Evolutionary conservation across 2,329 filamentous ascomycete species (phyloP), one percentile per base, ranked within the genome.

Genomic region (Aschersonia sp.): DNA sequence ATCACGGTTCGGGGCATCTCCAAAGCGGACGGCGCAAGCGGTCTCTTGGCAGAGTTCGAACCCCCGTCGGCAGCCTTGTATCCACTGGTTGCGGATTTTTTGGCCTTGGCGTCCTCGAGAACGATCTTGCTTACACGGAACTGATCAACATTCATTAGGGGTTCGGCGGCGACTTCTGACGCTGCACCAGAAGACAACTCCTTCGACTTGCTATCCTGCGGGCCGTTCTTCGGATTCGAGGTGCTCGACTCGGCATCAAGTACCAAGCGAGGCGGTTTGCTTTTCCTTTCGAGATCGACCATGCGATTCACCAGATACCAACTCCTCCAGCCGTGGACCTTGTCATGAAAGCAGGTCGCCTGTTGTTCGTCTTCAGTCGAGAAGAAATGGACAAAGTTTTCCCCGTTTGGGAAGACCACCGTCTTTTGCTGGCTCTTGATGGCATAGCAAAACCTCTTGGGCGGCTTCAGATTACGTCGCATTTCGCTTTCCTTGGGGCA

Each of bases 381-480:
- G 66, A 97, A 94, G 65, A 90, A 95, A 59, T 97, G 90, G 4
- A 94, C 84, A 59, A 87, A 97, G 55, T 90, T 90, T 46, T 85
- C 81, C 4, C 82, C 84, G 47, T 83, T 82, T 47, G 87, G 68
- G 58, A 95, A 95, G 57, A 94, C 81, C 49, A 77, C 80, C 0
- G 83, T 83, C 63, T 90, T 94, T 59, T 95, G 83, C 66, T 95
- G 88, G 55, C 86, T 94, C 66, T 95, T 95, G 55, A 97, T 74
- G 1, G 87, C 89, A 57, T 85, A 90, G 65, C 87, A 94, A 54
- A 81, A 74, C 58, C 82, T 84, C 64, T 92, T 94, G 0, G 90
- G 90, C 1, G 88, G 83, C 56, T 83, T 88, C 47, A 95, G 72
- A 52, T 78, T 74, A 57, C 83, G 84, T 39, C 77, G 72, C 52